Base-by-base conservation (phyloP, 2,329 filamentous ascomycete species). In the Sphaerulina vaccinii region DNA sequence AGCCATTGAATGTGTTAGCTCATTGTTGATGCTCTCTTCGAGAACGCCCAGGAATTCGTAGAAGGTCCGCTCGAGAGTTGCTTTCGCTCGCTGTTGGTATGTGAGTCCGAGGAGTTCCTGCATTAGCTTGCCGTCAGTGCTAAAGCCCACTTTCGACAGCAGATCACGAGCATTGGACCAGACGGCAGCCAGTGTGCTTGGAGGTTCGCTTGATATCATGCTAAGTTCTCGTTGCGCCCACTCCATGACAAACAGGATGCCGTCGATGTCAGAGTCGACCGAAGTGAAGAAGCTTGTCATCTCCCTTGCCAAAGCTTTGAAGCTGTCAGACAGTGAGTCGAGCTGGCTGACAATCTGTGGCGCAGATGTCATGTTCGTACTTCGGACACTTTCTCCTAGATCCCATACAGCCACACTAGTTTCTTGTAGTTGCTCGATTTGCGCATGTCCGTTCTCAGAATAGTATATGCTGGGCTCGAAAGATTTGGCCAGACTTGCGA, bases 381-480 rank as follows among this genome's bases (percentile, higher is more conserved):
- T 84, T 43, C 91, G 83, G 50, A 96, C 87, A 59, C 87, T 95
- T 77, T 96, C 92, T 52, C 90, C 87, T 5, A 97, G 79, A 68
- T 97, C 92, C 88, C 91, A 96, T 21, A 97, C 90, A 1, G 92
- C 92, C 24, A 95, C 86, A 37, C 90, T 89, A 0, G 91, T 96
- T 49, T 93, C 90, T 70, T 95, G 90, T 42, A 97, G 75, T 58
- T 95, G 89, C 52, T 86, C 85, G 35, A 96, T 90, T 66, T 96
- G 90, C 32, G 85, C 81, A 37, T 90, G 85, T 7, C 90, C 90
- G 66, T 91, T 87, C 65, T 96, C 90, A 0, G 90, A 95, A 68
- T 95, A 96, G 74, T 93, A 93, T 56, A 97, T 95, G 38, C 96
- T 79, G 5, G 92, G 92, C 69, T 96, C 92, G 65, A 96, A 95